Evolutionary conservation across 1,284 basidiomycete genomes (phyloP), one percentile per base, ranked within the genome.

Genomic region (Neotropicomus parvogracilis): DNA sequence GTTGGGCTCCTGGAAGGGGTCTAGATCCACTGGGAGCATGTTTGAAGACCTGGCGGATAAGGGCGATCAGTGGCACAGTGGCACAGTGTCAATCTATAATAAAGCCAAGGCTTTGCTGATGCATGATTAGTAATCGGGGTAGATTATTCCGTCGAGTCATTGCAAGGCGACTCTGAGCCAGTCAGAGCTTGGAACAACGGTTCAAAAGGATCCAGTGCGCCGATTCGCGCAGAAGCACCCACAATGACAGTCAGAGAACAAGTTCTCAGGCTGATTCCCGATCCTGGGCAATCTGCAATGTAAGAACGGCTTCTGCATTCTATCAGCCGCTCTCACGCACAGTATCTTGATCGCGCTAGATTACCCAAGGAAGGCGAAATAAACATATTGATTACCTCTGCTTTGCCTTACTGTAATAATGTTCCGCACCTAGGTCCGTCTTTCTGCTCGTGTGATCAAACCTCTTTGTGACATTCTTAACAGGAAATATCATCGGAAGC

Each of bases 391-490:
- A 86, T 99, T 65, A 98, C 97, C 9, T 97, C 94, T 50, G 95
- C 97, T 32, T 72, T 99, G 46, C 97, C 97, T 12, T 99, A 95
- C 66, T 98, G 97, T 69, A 99, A 99, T 72, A 99, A 99, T 65
- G 95, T 98, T 13, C 97, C 97, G 20, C 97, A 99, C 75, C 81
- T 99, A 42, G 89, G 90, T 88, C 52, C 53, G 77, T 50, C 34
- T 47, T 41, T 41, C 21, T 43, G 19, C 45, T 49, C 45, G 39
- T 35, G 46, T 50, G 44, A 51, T 38, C 47, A 43, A n/a, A 12
- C 17, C 17, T 32, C 39, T 34, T 27, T 40, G 29, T 47, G 39
- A 52, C 29, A 33, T 43, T 19, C 34, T 37, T 28, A 13, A 44
- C 54, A 84, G 95, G 95, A 40, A 99, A 99, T 70, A 97, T 99